Evolutionary conservation across 768 basidiomycete species (phyloP), one percentile per base, ranked within the genome.

Genomic region (Hirschioporus abietinus): DNA sequence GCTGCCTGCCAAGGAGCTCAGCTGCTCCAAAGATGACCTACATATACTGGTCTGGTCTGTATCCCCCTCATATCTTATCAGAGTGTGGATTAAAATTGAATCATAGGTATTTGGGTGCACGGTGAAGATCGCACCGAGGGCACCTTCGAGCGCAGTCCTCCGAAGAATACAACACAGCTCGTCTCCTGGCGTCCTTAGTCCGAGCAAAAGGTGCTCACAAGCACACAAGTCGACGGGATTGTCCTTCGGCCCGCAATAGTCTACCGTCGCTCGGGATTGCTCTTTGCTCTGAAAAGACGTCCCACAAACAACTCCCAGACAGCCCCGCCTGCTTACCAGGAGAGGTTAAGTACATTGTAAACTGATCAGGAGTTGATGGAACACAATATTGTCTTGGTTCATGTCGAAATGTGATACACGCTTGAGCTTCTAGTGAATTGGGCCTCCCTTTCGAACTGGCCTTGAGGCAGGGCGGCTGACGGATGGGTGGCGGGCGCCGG

Each of bases 201-300:
- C 12, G 80, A 82, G 68, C 76, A 79, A 65, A 63, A 66, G 35
- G 74, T 80, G 24, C 59, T 76, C 42, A 69, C 26, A 9, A 72
- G 73, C 67, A 36, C 72, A 1, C 68, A 70, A 8, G 70, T 83
- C 7, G 76, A 81, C 69, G 82, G 82, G 23, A 78, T 82, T 65
- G 81, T 83, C 66, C 75, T 84, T 52, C 80, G 83, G 18, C 80
- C 81, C 0, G 70, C 75, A 5, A 67, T 82, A 23, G 67, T 83
- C 18, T 83, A 82, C 70, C 82, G 82, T 7, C 75, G 77, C 20
- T 72, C 76, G 8, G 81, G 71, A n/a, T 82, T n/a, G n/a, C n/a
- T n/a, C n/a, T n/a, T n/a, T n/a, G n/a, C n/a, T n/a, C n/a, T n/a
- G n/a, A n/a, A n/a, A n/a, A n/a, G n/a, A n/a, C n/a, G n/a, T n/a